Conservation (phyloP, 441 rosid genomes). For the Populus hybrid region DNA sequence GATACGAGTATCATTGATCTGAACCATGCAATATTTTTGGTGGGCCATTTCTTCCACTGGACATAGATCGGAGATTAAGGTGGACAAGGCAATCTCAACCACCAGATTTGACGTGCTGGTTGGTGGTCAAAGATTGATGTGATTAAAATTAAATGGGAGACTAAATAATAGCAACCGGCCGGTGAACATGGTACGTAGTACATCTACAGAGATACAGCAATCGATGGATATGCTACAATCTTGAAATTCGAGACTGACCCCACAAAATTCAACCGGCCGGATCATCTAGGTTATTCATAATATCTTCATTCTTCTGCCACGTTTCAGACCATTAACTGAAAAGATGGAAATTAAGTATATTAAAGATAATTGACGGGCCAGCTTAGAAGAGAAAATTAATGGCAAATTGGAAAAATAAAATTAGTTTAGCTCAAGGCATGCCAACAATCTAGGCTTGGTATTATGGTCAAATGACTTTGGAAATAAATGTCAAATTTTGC, state of each 20-base stretch:
- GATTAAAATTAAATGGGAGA: not conserved
- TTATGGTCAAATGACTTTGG: not conserved
- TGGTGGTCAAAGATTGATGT: not conserved
- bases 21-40: not conserved
- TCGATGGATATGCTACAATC: not conserved
- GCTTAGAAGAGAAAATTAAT: not conserved
- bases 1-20: not conserved
- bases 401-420: not conserved
- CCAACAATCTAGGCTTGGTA: not conserved
- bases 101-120: not conserved
- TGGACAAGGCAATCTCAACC: not conserved
- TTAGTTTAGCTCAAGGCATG: not conserved
- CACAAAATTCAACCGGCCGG: not conserved
- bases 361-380: not conserved
- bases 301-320: not conserved
- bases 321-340: not conserved
- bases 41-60: slow-evolving; percentile 6
- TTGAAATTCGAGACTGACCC: not conserved
- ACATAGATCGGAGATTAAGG: not conserved
- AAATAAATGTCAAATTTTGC: not conserved
- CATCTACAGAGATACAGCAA: not conserved
- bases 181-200: not conserved
- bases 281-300: not conserved
- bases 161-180: not conserved
- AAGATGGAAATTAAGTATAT: not conserved